phyloP scores from a whole-genome alignment of 2,329 filamentous ascomycete species.

The Aspergillus glaucus region DNA sequence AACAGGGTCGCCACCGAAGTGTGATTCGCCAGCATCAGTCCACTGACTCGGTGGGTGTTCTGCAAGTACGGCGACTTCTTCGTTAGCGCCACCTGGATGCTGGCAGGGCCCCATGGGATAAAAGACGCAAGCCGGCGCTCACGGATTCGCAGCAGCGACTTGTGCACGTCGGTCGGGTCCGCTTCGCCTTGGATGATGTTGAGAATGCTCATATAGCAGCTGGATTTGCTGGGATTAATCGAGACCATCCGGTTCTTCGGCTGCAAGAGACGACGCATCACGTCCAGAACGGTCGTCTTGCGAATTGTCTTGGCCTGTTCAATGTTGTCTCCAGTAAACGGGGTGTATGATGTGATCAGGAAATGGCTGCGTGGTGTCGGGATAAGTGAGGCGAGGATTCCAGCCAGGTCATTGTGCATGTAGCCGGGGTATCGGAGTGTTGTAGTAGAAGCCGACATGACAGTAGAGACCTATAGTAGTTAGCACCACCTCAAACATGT shows the following conservation, averaged over 20 bases:
- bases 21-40: slow-evolving; percentile 96
- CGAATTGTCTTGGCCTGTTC: slow-evolving; percentile 96
- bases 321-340: slow-evolving; percentile 92
- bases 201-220: slow-evolving; percentile 97
- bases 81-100: slow-evolving; percentile 93
- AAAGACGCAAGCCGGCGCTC: slow-evolving; percentile 92
- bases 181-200: slow-evolving; percentile 99
- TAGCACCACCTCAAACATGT: slow-evolving; percentile 7
- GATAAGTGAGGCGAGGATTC: slow-evolving; percentile 91
- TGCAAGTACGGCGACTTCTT: slow-evolving; percentile 95
- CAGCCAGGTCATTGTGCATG: slow-evolving; percentile 99
- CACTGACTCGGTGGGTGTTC: slow-evolving; percentile 89
- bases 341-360: slow-evolving; percentile 96
- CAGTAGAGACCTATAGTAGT: slow-evolving; percentile 65
- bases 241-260: slow-evolving; percentile 99
- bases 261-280: slow-evolving; percentile 91
- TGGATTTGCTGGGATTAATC: slow-evolving; percentile 89
- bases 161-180: slow-evolving; percentile 95
- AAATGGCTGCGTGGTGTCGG: slow-evolving; percentile 96
- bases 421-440: slow-evolving; percentile 96
- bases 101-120: slow-evolving; percentile 96
- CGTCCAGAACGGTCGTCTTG: slow-evolving; percentile 95
- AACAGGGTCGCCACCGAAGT: slow-evolving; percentile 96
- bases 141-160: slow-evolving; percentile 90
- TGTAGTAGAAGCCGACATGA: slow-evolving; percentile 97